phyloP scores from a whole-genome alignment of 2,329 filamentous ascomycete species.

The Fusarium sarcochroum region DNA sequence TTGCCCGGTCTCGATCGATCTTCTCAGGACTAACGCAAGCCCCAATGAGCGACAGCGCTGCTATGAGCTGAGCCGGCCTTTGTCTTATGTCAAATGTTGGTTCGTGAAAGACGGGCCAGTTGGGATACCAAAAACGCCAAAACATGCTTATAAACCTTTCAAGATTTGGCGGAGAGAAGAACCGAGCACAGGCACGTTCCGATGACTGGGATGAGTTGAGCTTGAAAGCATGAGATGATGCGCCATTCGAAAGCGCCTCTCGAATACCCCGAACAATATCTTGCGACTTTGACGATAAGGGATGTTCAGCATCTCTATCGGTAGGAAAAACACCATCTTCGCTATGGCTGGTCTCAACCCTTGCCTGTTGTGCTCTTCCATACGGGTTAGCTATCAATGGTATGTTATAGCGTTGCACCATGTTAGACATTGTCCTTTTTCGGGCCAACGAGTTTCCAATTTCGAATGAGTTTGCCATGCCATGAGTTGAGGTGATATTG shows the following conservation, averaged over 20 bases:
- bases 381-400: background rate
- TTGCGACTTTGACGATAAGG: background rate
- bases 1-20: slow-evolving; percentile 8
- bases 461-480: slow-evolving; percentile 23
- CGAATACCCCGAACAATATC: background rate
- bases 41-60: slow-evolving; percentile 21
- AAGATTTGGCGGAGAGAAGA: slow-evolving; percentile 30
- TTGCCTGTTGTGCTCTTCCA: too few species aligned
- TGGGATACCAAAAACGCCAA: slow-evolving; percentile 30
- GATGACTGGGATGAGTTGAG: background rate
- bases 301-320: too few species aligned
- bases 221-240: background rate
- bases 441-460: background rate
- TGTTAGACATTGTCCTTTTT: background rate
- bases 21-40: slow-evolving; percentile 14
- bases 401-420: background rate
- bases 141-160: slow-evolving; percentile 19
- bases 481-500: slow-evolving; percentile 15
- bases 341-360: too few species aligned
- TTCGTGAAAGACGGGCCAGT: slow-evolving; percentile 34
- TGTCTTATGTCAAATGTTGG: slow-evolving; percentile 5
- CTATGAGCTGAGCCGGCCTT: slow-evolving; percentile 11
- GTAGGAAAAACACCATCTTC: background rate
- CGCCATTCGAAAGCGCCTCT: background rate
- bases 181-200: slow-evolving; percentile 6